Evolutionary conservation across 2,329 filamentous ascomycete species (phyloP), one percentile per base, ranked within the genome.

Genomic region (Trichoderma sp.): DNA sequence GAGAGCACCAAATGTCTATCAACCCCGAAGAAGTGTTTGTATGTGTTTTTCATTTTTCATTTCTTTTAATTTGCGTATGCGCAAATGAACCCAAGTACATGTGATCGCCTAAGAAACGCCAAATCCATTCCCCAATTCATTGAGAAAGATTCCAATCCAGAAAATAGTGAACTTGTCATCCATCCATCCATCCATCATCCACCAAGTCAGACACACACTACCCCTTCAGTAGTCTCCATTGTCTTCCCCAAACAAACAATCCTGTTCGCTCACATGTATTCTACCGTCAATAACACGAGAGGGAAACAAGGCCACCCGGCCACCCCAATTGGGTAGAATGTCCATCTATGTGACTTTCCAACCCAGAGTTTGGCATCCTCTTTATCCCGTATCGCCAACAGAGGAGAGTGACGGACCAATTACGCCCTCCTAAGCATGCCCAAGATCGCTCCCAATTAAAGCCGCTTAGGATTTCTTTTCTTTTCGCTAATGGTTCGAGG

Each of bases 31-130:
- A 53, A 29, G 24, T 14, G n/a, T 2, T 50, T 72, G 29, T 53
- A 53, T 45, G 18, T 45, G 41, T 45, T n/a, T 45, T 45, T 45
- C 41, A 41, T 41, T 41, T 16, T 41, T 41, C 7, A n/a, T 45
- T 45, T 45, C 7, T 33, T 63, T n/a, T 18, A 16, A 24, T 50
- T 29, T 72, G 59, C 38, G 9, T 50, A 63, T 24, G 16, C 12
- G 68, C 35, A 50, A 64, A 72, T 63, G 59, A 50, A 5, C 68
- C 68, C 29, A 35, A 53, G 29, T 53, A 62, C 38, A 53, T 16
- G 38, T 50, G 53, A 50, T 73, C 71, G 71, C 71, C 71, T 41
- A 65, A 56, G 24, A 60, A 73, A 73, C 71, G 71, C 71, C 71
- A 65, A 53, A 50, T 45, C 29, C 41, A 35, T 72, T 31, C 27